phyloP scores from a whole-genome alignment of 306 rosid genomes.

The Glycine soja region DNA sequence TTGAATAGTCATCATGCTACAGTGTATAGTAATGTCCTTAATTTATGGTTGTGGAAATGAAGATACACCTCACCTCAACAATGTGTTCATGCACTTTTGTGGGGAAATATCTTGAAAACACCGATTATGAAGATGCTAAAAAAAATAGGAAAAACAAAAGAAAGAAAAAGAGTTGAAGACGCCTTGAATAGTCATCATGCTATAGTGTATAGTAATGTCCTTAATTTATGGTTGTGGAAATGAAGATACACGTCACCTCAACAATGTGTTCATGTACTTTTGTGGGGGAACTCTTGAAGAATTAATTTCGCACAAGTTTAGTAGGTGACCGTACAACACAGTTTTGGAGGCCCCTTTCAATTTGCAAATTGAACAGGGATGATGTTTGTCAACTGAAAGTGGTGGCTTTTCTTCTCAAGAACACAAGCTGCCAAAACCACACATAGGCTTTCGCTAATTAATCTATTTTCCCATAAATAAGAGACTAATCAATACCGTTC shows the following conservation, averaged over 20 bases:
- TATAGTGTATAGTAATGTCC: conserved; percentile 6
- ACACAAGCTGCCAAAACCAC: background rate
- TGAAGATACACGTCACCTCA: conserved; percentile 10
- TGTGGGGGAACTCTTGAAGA: conserved; percentile 31
- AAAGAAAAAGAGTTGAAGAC: background rate
- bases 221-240: conserved; percentile 23
- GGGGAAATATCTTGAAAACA: background rate
- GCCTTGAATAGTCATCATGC: background rate
- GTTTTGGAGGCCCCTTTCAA: too few species aligned
- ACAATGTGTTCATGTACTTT: conserved; percentile 27
- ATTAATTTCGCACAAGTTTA: conserved; percentile 9
- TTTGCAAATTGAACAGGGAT: background rate
- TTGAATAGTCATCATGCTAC: conserved; percentile 22
- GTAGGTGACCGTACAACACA: conserved; percentile 40
- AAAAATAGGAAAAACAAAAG: too few species aligned
- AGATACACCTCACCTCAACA: conserved; percentile 3
- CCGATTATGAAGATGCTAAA: too few species aligned
- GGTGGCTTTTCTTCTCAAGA: background rate
- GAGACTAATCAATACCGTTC: conserved; percentile 4
- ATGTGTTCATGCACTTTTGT: conserved; percentile 33
- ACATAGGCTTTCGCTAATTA: background rate
- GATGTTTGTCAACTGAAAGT: conserved; percentile 6
- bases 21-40: background rate
- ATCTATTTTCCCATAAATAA: background rate
- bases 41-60: conserved; percentile 20